Evolutionary conservation across 495 filamentous ascomycete genomes (phyloP).

Genomic region (Mytilinidion resinicola): DNA sequence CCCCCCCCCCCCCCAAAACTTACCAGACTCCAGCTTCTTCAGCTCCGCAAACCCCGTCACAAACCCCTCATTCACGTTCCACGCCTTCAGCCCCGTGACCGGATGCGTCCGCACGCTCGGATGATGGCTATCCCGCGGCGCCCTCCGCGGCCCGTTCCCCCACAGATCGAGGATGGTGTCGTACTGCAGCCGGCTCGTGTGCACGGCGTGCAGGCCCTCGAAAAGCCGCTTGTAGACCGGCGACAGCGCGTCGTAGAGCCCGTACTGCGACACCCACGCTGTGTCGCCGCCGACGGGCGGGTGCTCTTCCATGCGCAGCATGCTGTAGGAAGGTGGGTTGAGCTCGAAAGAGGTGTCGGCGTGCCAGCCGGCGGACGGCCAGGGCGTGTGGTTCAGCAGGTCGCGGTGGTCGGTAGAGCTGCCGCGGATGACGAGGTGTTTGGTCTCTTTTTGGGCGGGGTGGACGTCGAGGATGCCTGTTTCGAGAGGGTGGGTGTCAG

Average conservation of each 20-base stretch:
- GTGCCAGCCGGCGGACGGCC: conserved; percentile 10
- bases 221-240: background rate
- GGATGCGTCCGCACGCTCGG: conserved; percentile 5
- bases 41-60: background rate
- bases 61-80: background rate
- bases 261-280: background rate
- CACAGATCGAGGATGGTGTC: conserved; percentile 30
- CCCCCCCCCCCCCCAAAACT: no score
- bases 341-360: conserved; percentile 2
- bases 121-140: background rate
- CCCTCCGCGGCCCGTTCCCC: background rate
- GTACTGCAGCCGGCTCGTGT: conserved; percentile 38
- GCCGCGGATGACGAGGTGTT: conserved; percentile 2
- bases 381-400: conserved; percentile 34
- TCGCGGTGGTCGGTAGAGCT: conserved; percentile 49
- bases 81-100: conserved; percentile 2
- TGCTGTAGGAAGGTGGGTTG: background rate
- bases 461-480: conserved; percentile 5
- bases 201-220: background rate
- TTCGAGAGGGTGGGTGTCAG: background rate
- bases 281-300: conserved; percentile 8
- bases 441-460: background rate
- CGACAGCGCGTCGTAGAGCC: conserved; percentile 3
- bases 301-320: background rate
- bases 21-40: background rate